Evolutionary conservation across 2,329 filamentous ascomycete species (phyloP).

Genomic region (Penicillium sp.): DNA sequence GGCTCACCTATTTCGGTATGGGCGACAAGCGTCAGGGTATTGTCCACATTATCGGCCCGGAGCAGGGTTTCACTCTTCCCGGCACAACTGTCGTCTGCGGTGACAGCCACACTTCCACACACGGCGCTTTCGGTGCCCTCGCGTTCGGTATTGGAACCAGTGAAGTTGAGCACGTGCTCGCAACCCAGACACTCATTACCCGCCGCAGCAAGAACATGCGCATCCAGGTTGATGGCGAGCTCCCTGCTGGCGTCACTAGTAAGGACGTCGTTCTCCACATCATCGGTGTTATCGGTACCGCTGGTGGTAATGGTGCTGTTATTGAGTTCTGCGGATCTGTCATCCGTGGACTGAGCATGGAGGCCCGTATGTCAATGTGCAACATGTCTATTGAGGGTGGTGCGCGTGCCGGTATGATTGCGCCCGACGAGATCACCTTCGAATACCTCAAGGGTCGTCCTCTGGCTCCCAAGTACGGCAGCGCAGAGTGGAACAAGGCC

Average conservation of each 20-base stretch:
- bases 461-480: constrained; percentile 78
- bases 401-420: constrained; percentile 93
- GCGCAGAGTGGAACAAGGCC: constrained; percentile 85
- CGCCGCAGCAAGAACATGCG: constrained; percentile 98
- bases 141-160: constrained; percentile 97
- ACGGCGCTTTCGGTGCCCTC: constrained; percentile 91
- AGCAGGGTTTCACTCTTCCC: constrained; percentile 97
- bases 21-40: constrained; percentile 97
- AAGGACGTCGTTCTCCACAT: constrained; percentile 93
- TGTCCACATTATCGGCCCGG: constrained; percentile 95
- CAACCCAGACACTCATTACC: constrained; percentile 92
- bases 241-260: constrained; percentile 86
- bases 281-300: constrained; percentile 91
- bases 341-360: constrained; percentile 86
- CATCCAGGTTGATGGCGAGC: constrained; percentile 87
- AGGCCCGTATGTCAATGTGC: constrained; percentile 98
- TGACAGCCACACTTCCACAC: constrained; percentile 96
- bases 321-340: constrained; percentile 98
- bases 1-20: constrained; percentile 94
- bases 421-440: constrained; percentile 89
- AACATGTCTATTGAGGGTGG: constrained; percentile 99
- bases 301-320: constrained; percentile 88
- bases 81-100: constrained; percentile 96
- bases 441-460: constrained; percentile 92
- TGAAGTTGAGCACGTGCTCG: constrained; percentile 97